Evolutionary conservation across 208 protist genomes (phyloP), one percentile per base, ranked within the genome.

Genomic region (Wallacemonas collosoma): DNA sequence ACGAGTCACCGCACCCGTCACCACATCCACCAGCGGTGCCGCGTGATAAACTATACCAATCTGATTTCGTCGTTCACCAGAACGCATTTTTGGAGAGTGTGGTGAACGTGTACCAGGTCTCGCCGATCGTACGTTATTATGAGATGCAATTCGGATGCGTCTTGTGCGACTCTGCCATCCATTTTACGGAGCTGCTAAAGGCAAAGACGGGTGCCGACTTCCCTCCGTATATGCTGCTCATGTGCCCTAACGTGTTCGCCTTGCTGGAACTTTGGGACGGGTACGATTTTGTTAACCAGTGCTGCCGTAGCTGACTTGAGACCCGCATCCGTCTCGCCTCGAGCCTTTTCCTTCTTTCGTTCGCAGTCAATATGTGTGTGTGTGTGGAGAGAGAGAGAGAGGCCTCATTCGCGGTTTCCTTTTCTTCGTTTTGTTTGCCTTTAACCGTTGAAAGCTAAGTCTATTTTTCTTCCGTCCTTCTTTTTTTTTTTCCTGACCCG

Each of bases 181-280:
- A 80, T 4, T 92, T 94, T 68, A 77, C 82, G 4, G 66, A 58
- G 56, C 56, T 68, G 43, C 74, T 94, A 60, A 68, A 63, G 44
- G 73, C 68, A 26, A 69, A 67, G 12, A 92, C 86, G 7, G 83
- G 85, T 26, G 78, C 92, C 35, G 66, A 79, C 2, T 94, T 94
- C 53, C 89, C 89, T 17, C 77, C 80, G 15, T 88, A 94, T 66
- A 83, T 79, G 55, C 68, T 94, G 50, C 69, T 94, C 54, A 80
- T 92, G 79, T 94, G 89, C 71, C 84, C 89, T 0, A 86, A 75
- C n/a, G 79, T 94, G 40, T 88, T 94, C 67, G 71, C 76, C 45
- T 73, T 94, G 62, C 75, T 94, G 66, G 85, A 94, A 72, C 40
- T 94, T 53, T 92, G 86, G 86, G 89, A 94, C 41, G 83, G 82